Percentiles rank a stretch among this genome's conserved stretches.
phyloP scores from a whole-genome alignment of 495 filamentous ascomycete genomes.

The Cercophora scortea region DNA sequence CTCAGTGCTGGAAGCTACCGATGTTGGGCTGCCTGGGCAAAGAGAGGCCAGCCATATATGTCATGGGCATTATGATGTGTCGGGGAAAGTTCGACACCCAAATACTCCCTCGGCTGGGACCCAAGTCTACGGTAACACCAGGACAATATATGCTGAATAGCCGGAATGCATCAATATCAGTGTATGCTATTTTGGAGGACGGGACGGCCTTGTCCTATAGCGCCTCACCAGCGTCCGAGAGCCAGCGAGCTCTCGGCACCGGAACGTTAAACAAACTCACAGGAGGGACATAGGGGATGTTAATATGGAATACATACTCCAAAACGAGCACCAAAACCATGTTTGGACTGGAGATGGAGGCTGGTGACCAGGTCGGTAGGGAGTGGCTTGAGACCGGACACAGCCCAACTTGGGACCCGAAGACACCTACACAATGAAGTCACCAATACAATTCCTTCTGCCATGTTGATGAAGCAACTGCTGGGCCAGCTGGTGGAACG shows the following conservation, averaged over 20 bases:
- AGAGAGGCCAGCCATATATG: no score
- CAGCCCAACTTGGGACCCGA: no score
- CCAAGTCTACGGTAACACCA: neutral
- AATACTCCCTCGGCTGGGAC: no score
- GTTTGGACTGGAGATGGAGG: no score
- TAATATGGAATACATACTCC: neutral
- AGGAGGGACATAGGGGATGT: neutral
- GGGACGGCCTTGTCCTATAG: neutral
- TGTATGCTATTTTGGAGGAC: constrained; percentile 24
- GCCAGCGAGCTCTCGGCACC: neutral
- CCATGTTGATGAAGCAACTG: neutral
- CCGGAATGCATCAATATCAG: constrained; percentile 6
- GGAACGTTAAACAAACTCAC: neutral
- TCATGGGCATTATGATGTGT: no score
- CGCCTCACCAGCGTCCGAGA: neutral
- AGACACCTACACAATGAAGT: neutral
- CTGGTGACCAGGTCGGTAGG: no score
- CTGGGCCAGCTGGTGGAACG: neutral
- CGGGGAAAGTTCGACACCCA: no score
- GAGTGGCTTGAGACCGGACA: no score
- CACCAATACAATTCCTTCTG: neutral
- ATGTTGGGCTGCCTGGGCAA: no score
- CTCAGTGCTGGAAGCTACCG: no score
- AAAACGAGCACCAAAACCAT: no score
- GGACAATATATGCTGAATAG: constrained; percentile 16